phyloP scores from a whole-genome alignment of 2,329 filamentous ascomycete species.

The Cryphonectria parasitica region DNA sequence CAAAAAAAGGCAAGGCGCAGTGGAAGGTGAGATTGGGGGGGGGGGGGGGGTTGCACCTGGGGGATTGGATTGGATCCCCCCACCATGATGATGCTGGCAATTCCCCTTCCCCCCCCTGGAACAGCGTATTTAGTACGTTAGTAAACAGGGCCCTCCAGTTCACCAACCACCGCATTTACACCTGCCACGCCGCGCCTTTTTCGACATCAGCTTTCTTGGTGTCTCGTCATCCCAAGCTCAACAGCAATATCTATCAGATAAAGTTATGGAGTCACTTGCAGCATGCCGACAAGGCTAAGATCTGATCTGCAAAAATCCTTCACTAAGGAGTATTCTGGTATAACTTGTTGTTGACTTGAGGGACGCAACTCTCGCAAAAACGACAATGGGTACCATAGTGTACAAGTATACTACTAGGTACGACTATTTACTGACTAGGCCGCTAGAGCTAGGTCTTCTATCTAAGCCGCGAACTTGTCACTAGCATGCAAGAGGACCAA shows the following conservation, averaged over 20 bases:
- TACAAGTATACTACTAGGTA: too few species aligned
- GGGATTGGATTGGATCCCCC: not conserved
- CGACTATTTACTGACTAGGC: too few species aligned
- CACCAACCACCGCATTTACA: conserved; percentile 17
- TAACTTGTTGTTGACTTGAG: not conserved
- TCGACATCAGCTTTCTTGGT: not conserved
- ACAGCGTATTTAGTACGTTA: not conserved
- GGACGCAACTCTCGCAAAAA: not conserved
- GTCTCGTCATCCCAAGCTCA: conserved; percentile 10
- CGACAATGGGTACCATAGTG: not conserved
- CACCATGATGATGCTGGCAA: not conserved
- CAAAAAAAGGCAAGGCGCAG: conserved; percentile 15
- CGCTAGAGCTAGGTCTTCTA: too few species aligned
- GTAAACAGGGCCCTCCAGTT: not conserved
- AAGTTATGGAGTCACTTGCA: not conserved
- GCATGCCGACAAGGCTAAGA: not conserved
- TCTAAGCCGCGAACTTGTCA: too few species aligned
- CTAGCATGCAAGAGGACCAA: not conserved
- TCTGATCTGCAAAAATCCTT: not conserved
- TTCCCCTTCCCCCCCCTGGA: not conserved
- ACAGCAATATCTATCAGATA: not conserved
- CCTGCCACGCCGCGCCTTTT: not conserved
- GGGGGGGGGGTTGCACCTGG: not conserved
- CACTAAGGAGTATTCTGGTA: not conserved
- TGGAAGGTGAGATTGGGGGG: not conserved